Base-by-base conservation (phyloP, 179 eudicot genomes). In the Beta corolliflora region DNA sequence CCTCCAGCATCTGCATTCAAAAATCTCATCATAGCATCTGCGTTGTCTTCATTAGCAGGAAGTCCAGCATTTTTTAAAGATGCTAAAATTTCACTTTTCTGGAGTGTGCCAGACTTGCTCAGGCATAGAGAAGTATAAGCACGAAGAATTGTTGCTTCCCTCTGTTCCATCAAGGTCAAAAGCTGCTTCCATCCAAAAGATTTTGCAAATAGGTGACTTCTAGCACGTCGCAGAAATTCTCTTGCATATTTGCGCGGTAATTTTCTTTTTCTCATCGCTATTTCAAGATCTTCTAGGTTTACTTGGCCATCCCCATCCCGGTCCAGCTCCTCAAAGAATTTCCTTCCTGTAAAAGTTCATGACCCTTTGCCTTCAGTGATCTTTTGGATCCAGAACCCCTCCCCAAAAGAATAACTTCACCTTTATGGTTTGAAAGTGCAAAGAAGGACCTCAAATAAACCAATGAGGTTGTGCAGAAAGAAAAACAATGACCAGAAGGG, bases 301-400 rank as follows among this genome's bases (percentile, higher is more conserved):
- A 95, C 97, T 85, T 89, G 90, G 70, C 99, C 98, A 86, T 95
- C 99, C n/a, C 94, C 95, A 77, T 95, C 98, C 85, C 99, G 92
- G 81, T 95, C 99, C 84, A 95, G 84, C 88, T 94, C 99, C 84
- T 94, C 97, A 83, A 95, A 95, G 81, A 95, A 94, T 83, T 94
- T 89, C 85, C 90, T 88, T 73, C 99, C 99, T 95, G 90, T 78
- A 82, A 77, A 75, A 63, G 50, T 60, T 61, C 79, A 81, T 16
- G 16, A 23, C 21, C 60, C 29, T 55, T 23, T 6, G 60, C n/a
- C 41, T 76, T 65, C 16, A 67, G 15, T 78, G 54, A 41, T 61
- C 77, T 59, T 45, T 54, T 44, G 5, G 21, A 66, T 13, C 53
- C 75, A 46, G 16, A 9, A 29, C 36, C 2, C 3, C 52, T 21